Percentiles rank a stretch among this genome's conserved stretches.
Conservation (phyloP, 305 asterid species). For the Euphrasia arctica region DNA sequence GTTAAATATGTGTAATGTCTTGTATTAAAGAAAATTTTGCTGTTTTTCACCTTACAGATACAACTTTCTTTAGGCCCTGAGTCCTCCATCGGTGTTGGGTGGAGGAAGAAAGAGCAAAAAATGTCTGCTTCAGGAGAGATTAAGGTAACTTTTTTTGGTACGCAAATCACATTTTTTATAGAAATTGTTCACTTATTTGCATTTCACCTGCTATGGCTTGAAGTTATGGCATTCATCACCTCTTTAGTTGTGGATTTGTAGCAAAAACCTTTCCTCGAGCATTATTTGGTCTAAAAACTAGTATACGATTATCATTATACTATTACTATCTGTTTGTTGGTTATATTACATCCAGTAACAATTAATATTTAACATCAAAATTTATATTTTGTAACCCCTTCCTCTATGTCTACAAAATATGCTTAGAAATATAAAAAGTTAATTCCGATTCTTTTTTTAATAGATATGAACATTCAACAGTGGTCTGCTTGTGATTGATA, state of each 20-base stretch:
- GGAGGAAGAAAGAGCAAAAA: conserved; percentile 79
- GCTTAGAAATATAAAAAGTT: background rate
- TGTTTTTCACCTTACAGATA: conserved; percentile 50
- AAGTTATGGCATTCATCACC: conserved; percentile 7
- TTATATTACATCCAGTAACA: background rate
- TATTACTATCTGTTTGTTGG: background rate
- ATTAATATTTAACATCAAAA: background rate
- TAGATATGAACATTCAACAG: conserved; percentile 3
- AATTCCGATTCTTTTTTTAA: background rate
- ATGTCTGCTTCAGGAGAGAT: conserved; percentile 84
- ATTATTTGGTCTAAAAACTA: conserved; percentile 16
- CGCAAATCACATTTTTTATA: conserved; percentile 6
- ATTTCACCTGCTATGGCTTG: background rate
- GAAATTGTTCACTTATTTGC: conserved; percentile 14
- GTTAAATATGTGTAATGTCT: conserved; percentile 11
- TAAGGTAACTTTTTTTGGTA: conserved; percentile 50
- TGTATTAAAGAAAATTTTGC: background rate
- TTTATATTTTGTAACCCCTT: background rate
- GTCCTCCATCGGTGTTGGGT: conserved; percentile 80
- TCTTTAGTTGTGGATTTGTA: background rate
- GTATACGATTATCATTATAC: background rate
- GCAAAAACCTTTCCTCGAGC: background rate
- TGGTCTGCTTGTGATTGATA: conserved; percentile 6
- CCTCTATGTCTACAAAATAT: background rate
- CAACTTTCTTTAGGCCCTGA: conserved; percentile 83